A percentile compares a stretch with the other conserved stretches of the same genome.
phyloP scores from a whole-genome alignment of 2,329 filamentous ascomycete species.

The Chrysoporthe deuterocubensis region DNA sequence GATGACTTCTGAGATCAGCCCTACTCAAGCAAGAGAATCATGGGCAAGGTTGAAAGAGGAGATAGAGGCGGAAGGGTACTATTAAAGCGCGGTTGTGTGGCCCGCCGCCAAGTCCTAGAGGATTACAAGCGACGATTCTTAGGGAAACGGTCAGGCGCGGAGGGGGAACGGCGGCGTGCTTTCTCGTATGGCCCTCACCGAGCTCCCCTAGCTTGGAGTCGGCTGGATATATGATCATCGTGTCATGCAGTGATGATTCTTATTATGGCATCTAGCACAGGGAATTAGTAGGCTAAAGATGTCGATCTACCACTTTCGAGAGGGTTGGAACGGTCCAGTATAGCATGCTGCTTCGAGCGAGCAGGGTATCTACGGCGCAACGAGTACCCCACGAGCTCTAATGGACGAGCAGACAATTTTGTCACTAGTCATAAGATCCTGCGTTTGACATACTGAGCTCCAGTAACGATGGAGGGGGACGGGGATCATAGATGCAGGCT shows the following conservation, averaged over 20 bases:
- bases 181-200: not conserved
- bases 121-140: not conserved
- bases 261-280: not conserved
- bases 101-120: not conserved
- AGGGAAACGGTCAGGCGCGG: not conserved
- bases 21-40: slow-evolving; percentile 17
- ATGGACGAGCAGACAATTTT: no score
- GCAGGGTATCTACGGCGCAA: not conserved
- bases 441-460: not conserved
- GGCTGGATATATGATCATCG: no score
- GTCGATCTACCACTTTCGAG: not conserved
- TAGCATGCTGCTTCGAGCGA: not conserved
- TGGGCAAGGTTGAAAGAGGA: slow-evolving; percentile 11
- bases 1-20: slow-evolving; percentile 25
- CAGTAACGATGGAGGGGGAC: no score
- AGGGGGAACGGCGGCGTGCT: not conserved
- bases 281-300: not conserved
- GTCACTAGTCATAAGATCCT: not conserved
- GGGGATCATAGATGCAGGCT: no score
- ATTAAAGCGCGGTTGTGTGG: not conserved
- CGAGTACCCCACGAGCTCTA: not conserved
- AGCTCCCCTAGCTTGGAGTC: no score
- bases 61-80: not conserved
- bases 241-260: not conserved
- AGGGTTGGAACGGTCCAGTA: not conserved